These are phyloP conservation scores for Ephemerocybe angulata DNA, from an alignment of 768 basidiomycete genomes.

Conservation along the genomic window DNA sequence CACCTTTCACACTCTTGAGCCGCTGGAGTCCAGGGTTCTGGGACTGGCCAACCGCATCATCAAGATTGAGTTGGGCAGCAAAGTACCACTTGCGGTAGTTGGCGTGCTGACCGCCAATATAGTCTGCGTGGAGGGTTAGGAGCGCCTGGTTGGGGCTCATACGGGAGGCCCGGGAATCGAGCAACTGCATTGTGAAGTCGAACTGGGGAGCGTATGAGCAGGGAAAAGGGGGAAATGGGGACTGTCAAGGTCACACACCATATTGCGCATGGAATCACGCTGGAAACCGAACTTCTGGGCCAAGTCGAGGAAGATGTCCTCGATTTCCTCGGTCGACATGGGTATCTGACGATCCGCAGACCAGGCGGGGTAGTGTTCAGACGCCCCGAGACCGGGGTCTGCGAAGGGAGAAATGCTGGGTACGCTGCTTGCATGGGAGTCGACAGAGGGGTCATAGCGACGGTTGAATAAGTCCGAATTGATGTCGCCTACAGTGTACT, in stretches of 20 bases:
- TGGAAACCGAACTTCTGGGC: constrained; percentile 99
- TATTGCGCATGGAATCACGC: constrained; percentile 92
- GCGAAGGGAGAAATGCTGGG: constrained; percentile 57
- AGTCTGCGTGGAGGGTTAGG: constrained; percentile 95
- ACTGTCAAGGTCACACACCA: constrained; percentile 52
- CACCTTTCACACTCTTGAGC: constrained; percentile 75
- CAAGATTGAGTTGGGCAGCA: constrained; percentile 97
- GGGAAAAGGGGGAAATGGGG: constrained; percentile 5
- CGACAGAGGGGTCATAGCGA: constrained; percentile 55
- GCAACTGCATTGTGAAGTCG: constrained; percentile 96
- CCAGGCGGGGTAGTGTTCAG: constrained; percentile 93
- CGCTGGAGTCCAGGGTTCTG: constrained; percentile 92
- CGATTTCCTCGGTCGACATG: constrained; percentile 96
- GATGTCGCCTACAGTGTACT: constrained; percentile 26
- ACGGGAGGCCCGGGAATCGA: constrained; percentile 96
- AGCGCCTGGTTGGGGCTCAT: constrained; percentile 97
- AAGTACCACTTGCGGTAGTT: constrained; percentile 99
- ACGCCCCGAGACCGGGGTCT: constrained; percentile 46
- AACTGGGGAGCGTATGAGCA: constrained; percentile 47
- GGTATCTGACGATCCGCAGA: constrained; percentile 89
- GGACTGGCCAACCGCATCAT: constrained; percentile 94
- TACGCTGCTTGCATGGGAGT: constrained; percentile 54
- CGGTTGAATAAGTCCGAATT: constrained; percentile 32
- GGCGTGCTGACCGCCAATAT: constrained; percentile 97
- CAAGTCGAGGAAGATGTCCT: constrained; percentile 97